phyloP scores from a whole-genome alignment of 2,329 filamentous ascomycete genomes.

The Fusarium humuli region DNA sequence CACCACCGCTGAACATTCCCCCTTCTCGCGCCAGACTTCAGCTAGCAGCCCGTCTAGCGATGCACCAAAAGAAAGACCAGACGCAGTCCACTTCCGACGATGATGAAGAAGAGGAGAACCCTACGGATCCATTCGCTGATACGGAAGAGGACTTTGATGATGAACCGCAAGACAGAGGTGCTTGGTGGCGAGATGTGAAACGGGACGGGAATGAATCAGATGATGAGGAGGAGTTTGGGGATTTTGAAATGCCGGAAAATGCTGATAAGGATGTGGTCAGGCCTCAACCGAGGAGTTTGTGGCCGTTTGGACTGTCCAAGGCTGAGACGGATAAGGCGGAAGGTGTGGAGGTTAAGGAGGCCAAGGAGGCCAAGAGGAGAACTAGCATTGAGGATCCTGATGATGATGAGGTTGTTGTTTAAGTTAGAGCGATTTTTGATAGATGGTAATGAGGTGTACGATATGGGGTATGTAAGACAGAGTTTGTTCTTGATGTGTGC shows the following conservation, averaged over 20 bases:
- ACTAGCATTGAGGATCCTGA: constrained; percentile 72
- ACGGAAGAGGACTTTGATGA: constrained; percentile 66
- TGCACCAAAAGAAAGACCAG: constrained; percentile 74
- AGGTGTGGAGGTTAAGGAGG: constrained; percentile 56
- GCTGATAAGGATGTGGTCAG: constrained; percentile 60
- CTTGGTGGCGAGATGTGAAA: constrained; percentile 64
- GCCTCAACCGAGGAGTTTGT: constrained; percentile 67
- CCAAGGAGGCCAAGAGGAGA: constrained; percentile 61
- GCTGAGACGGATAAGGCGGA: constrained; percentile 47
- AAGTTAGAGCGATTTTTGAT: constrained; percentile 12
- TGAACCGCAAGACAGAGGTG: constrained; percentile 53
- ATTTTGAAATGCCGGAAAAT: constrained; percentile 74
- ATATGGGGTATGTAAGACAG: constrained; percentile 9
- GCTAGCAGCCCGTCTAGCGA: constrained; percentile 86
- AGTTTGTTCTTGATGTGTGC: too few relatives aligned
- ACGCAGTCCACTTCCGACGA: constrained; percentile 57
- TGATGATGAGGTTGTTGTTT: constrained; percentile 62
- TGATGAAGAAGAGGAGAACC: constrained; percentile 49
- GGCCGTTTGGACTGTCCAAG: constrained; percentile 65
- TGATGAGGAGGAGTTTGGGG: constrained; percentile 73
- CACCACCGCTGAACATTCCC: constrained; percentile 83
- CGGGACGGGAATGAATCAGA: constrained; percentile 60
- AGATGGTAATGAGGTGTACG: constrained; percentile 36
- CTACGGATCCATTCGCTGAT: constrained; percentile 60
- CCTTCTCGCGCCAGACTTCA: constrained; percentile 89